Conservation (phyloP, 1,139 yeast species). For the Nematodospora anomalae region DNA sequence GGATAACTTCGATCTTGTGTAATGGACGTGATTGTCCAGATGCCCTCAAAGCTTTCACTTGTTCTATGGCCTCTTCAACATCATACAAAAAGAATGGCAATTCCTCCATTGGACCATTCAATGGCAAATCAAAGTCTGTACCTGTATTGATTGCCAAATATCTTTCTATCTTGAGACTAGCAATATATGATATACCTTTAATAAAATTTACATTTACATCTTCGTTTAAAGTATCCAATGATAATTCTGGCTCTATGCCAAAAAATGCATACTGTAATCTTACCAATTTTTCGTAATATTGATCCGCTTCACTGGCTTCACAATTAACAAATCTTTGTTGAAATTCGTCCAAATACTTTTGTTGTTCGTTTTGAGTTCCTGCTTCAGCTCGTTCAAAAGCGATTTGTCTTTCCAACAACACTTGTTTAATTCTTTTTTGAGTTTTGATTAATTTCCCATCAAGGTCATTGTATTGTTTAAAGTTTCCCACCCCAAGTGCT, state of each 20-base stretch:
- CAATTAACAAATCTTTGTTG: constrained; percentile 57
- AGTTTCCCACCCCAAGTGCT: constrained; percentile 28
- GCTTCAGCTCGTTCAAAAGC: constrained; percentile 64
- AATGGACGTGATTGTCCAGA: constrained; percentile 28
- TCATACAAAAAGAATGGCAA: constrained; percentile 45
- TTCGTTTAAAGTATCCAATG: constrained; percentile 41
- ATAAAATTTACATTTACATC: constrained; percentile 58
- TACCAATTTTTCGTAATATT: constrained; percentile 65
- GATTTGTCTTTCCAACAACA: constrained; percentile 80
- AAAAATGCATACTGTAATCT: constrained; percentile 80
- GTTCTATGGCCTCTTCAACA: constrained; percentile 53
- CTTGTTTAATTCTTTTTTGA: constrained; percentile 72
- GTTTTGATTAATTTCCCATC: constrained; percentile 39
- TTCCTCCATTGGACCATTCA: constrained; percentile 43
- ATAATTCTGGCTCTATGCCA: constrained; percentile 61
- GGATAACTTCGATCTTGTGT: constrained; percentile 44
- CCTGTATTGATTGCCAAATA: constrained; percentile 23
- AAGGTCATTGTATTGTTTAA: constrained; percentile 28
- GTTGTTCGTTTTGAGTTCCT: constrained; percentile 43
- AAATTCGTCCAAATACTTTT: constrained; percentile 56
- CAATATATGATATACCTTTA: constrained; percentile 65
- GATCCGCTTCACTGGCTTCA: constrained; percentile 55
- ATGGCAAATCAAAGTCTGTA: constrained; percentile 26
- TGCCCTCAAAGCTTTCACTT: constrained; percentile 47
- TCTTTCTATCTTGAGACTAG: constrained; percentile 59